Conservation (phyloP, 345 rosid genomes). For the Hibiscus mutabilis region DNA sequence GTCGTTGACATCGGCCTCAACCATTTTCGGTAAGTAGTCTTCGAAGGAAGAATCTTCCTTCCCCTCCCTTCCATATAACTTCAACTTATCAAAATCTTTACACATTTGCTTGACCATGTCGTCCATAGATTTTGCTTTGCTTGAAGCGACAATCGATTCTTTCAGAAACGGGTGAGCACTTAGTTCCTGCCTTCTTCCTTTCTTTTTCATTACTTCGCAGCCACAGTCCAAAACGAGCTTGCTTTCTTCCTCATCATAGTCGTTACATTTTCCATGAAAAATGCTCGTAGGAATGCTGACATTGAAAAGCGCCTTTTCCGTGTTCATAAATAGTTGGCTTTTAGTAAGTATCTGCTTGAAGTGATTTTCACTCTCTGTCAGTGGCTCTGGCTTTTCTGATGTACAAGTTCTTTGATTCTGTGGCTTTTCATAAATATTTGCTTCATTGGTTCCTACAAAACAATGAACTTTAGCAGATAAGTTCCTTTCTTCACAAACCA, state of each 20-base stretch:
- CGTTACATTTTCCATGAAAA: conserved; percentile 16
- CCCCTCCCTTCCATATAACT: conserved; percentile 40
- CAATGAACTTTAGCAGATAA: neutral
- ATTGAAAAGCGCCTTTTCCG: conserved; percentile 61
- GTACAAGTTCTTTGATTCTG: conserved; percentile 14
- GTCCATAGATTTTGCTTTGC: conserved; percentile 41
- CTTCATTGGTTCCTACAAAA: conserved; percentile 33
- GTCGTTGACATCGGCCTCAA: conserved; percentile 48
- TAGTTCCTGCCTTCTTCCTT: conserved; percentile 65
- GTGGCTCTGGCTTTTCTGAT: conserved; percentile 26
- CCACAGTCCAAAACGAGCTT: conserved; percentile 64
- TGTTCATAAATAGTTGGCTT: conserved; percentile 41
- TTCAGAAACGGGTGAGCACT: conserved; percentile 54
- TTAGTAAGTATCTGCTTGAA: conserved; percentile 28
- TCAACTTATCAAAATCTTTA: conserved; percentile 49
- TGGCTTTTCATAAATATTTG: neutral
- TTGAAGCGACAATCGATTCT: conserved; percentile 23
- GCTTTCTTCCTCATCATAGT: conserved; percentile 33
- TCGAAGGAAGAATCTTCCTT: conserved; percentile 32
- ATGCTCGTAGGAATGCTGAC: conserved; percentile 38
- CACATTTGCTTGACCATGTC: conserved; percentile 51
- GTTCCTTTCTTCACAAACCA: neutral
- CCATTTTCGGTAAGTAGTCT: conserved; percentile 56
- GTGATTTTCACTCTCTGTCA: conserved; percentile 50
- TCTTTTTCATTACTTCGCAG: conserved; percentile 73